phyloP scores from a whole-genome alignment of 2,329 filamentous ascomycete species.

The Ceratocystis papillata region DNA sequence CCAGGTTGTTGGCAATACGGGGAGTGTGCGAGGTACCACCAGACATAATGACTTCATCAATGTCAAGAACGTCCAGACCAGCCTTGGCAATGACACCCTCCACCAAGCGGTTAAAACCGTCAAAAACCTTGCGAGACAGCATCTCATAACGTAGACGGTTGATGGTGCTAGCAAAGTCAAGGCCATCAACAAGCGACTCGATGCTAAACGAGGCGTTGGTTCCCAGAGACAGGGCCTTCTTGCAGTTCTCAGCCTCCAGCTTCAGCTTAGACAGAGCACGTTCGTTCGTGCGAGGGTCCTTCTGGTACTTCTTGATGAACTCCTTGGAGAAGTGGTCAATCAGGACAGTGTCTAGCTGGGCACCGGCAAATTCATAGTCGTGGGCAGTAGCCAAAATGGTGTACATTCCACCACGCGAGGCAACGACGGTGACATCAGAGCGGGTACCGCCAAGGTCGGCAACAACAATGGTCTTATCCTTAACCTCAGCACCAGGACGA shows the following conservation, averaged over 20 bases:
- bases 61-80: conserved; percentile 77
- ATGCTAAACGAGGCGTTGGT: conserved; percentile 84
- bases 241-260: conserved; percentile 79
- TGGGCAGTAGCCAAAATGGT: conserved; percentile 86
- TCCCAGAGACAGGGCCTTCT: conserved; percentile 83
- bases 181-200: conserved; percentile 76
- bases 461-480: conserved; percentile 85
- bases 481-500: conserved; percentile 57
- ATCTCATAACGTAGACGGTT: conserved; percentile 92
- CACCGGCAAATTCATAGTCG: conserved; percentile 87
- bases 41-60: conserved; percentile 87
- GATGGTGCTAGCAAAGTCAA: conserved; percentile 84
- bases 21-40: conserved; percentile 90
- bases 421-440: conserved; percentile 82
- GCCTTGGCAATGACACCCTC: conserved; percentile 84
- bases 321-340: conserved; percentile 98
- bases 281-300: conserved; percentile 71
- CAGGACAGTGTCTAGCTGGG: conserved; percentile 76
- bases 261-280: conserved; percentile 84
- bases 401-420: conserved; percentile 90
- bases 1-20: conserved; percentile 74
- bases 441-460: conserved; percentile 87
- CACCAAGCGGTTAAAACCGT: conserved; percentile 76
- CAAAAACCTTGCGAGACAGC: conserved; percentile 73
- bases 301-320: conserved; percentile 93